Conservation (phyloP, 2,329 filamentous ascomycete genomes). For the Cercospora sp. region DNA sequence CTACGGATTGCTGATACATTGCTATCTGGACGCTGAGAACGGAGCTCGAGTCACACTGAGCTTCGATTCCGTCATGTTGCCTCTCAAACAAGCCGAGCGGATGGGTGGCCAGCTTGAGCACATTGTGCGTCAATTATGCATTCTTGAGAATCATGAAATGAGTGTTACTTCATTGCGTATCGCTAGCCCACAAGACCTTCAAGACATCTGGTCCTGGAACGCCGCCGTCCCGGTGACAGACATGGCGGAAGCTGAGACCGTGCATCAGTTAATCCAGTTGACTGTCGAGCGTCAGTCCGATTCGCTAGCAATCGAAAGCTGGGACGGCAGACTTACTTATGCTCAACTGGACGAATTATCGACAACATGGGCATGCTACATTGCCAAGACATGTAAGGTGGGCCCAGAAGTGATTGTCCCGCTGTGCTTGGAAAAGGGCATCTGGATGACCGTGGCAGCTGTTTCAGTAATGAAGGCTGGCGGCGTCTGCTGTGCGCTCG, state of each 20-base stretch:
- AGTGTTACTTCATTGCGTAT: neutral
- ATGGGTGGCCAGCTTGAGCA: neutral
- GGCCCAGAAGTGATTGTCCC: slow-evolving; percentile 22
- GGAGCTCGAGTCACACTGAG: neutral
- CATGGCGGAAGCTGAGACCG: slow-evolving; percentile 12
- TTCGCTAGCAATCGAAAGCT: slow-evolving; percentile 16
- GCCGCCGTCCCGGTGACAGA: slow-evolving; percentile 19
- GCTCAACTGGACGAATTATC: slow-evolving; percentile 5
- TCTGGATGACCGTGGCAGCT: slow-evolving; percentile 32
- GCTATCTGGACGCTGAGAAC: neutral
- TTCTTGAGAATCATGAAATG: neutral
- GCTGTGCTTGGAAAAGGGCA: slow-evolving; percentile 34
- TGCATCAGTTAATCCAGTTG: slow-evolving; percentile 18
- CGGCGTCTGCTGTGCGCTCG: slow-evolving; percentile 28
- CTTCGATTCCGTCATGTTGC: slow-evolving; percentile 6
- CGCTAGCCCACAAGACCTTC: slow-evolving; percentile 10
- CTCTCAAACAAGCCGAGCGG: neutral
- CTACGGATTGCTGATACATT: neutral
- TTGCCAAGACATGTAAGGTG: slow-evolving; percentile 11
- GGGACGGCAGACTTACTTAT: slow-evolving; percentile 13
- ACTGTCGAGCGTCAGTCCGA: slow-evolving; percentile 12
- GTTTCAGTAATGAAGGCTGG: slow-evolving; percentile 37
- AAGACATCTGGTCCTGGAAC: slow-evolving; percentile 25
- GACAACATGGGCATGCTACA: neutral
- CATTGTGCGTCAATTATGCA: slow-evolving; percentile 2